A percentile compares a stretch with the other conserved stretches of the same genome.
Conservation (phyloP, 2,329 filamentous ascomycete species). For the Pseudocercospora macadamiae region DNA sequence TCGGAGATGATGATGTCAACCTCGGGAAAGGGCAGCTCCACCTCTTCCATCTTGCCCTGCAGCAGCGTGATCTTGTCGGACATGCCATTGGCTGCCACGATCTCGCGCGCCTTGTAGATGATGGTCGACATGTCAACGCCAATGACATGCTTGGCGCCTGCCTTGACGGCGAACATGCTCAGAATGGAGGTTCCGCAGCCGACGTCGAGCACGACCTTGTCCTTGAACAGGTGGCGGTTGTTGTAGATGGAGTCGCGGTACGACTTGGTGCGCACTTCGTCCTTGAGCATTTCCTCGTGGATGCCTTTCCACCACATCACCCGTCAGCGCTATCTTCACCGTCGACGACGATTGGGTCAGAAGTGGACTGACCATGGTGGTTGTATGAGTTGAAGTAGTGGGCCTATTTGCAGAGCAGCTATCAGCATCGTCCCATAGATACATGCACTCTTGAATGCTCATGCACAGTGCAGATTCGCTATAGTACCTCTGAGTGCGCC, state of each 20-base stretch:
- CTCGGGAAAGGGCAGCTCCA: constrained; percentile 87
- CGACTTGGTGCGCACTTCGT: constrained; percentile 93
- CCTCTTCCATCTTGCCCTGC: constrained; percentile 99
- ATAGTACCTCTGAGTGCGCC: constrained; percentile 77
- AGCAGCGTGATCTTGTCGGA: constrained; percentile 94
- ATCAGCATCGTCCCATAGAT: too few species aligned
- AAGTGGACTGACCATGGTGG: constrained; percentile 77
- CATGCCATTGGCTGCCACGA: constrained; percentile 89
- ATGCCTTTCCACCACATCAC: too few species aligned
- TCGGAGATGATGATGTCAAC: constrained; percentile 99
- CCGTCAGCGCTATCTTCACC: constrained; percentile 35
- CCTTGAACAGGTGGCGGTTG: constrained; percentile 91
- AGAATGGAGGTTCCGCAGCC: constrained; percentile 97
- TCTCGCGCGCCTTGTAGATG: constrained; percentile 96
- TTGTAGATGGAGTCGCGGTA: constrained; percentile 98
- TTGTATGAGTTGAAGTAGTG: constrained; percentile 99
- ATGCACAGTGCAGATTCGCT: neutral
- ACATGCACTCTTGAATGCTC: too few species aligned
- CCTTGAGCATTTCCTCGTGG: too few species aligned
- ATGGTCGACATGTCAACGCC: constrained; percentile 99
- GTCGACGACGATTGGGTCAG: neutral
- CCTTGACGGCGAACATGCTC: constrained; percentile 97
- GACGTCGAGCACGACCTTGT: constrained; percentile 93
- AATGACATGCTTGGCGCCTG: constrained; percentile 97
- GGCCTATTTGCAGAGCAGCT: constrained; percentile 51